Evolutionary conservation across 176 grass and related monocot species (phyloP), one percentile per base, ranked within the genome.

Genomic region (Triticum dicoccoides): DNA sequence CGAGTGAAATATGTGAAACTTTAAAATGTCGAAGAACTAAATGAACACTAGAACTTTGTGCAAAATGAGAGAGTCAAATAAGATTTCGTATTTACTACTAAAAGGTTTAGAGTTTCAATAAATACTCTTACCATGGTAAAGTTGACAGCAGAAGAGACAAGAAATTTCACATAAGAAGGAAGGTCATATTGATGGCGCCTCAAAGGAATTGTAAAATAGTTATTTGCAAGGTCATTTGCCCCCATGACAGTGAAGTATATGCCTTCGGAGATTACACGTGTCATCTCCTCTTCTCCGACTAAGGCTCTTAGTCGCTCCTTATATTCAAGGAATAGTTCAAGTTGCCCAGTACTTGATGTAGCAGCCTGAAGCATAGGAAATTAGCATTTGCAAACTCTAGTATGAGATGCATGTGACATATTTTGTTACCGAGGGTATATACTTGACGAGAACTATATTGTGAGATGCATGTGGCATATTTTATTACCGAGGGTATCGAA

Each of bases 191-290:
- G 2, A 18, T 61, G 34, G 2, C 39, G 65, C 33, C 90, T 89
- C 5, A 92, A 10, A 5, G 85, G 85, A 21, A 87, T 0, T 2
- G 18, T 0, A 45, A 92, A 95, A 38, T 95, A 95, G 25, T 89
- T 91, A 39, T 95, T 95, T 75, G 49, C 17, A 11, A 95, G 24
- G 79, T 95, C 93, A 41, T 95, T 87, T 59, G 86, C 54, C 4
- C 93, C 93, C 33, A 84, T 70, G 34, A 64, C 73, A 0, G 89
- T 76, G 3, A 95, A 71, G 80, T 56, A 95, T 10, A 89, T 10
- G 12, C 56, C 89, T 49, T 81, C 5, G 0, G 90, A 89, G 14
- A 92, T 29, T 11, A 92, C 79, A 25, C 39, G 68, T 65, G 20
- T 8, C 58, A 74, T 79, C 6, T 39, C 78, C 76, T 86, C 69